phyloP scores from a whole-genome alignment of 495 filamentous ascomycete genomes.

The Talaromyces thailandensis region DNA sequence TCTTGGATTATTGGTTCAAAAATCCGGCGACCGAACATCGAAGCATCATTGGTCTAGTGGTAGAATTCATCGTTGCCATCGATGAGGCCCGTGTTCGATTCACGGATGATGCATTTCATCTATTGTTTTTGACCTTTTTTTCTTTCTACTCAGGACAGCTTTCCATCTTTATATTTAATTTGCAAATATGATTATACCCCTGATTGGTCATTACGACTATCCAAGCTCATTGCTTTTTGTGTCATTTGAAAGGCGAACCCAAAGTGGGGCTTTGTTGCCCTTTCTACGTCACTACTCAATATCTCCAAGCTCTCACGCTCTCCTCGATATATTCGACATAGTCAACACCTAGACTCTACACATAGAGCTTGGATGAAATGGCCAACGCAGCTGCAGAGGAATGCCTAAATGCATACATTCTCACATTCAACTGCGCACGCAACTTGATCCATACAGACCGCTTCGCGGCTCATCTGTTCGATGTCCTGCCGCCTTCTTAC shows the following conservation, averaged over 20 bases:
- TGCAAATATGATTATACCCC: too few relatives aligned
- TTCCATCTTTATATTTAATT: too few relatives aligned
- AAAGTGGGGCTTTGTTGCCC: neutral
- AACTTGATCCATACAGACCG: constrained; percentile 50
- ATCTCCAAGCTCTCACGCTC: neutral
- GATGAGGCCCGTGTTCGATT: constrained; percentile 53
- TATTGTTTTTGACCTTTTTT: neutral
- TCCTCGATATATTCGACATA: neutral
- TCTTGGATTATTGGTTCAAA: too few relatives aligned
- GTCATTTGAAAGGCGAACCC: neutral
- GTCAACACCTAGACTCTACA: neutral
- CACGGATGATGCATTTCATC: constrained; percentile 42
- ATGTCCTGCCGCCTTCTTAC: constrained; percentile 48
- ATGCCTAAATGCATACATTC: constrained; percentile 51
- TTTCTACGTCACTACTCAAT: neutral
- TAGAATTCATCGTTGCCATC: constrained; percentile 54
- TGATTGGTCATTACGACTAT: neutral
- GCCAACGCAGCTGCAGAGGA: constrained; percentile 9
- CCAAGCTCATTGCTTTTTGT: neutral
- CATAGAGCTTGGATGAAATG: neutral
- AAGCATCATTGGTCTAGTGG: constrained; percentile 50
- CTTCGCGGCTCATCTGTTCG: constrained; percentile 65
- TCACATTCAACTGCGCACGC: constrained; percentile 87
- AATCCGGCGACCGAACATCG: neutral
- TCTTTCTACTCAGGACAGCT: too few relatives aligned